These are phyloP conservation scores for Lepidium didymum DNA, from an alignment of 345 rosid species.

Conservation along the genomic window DNA sequence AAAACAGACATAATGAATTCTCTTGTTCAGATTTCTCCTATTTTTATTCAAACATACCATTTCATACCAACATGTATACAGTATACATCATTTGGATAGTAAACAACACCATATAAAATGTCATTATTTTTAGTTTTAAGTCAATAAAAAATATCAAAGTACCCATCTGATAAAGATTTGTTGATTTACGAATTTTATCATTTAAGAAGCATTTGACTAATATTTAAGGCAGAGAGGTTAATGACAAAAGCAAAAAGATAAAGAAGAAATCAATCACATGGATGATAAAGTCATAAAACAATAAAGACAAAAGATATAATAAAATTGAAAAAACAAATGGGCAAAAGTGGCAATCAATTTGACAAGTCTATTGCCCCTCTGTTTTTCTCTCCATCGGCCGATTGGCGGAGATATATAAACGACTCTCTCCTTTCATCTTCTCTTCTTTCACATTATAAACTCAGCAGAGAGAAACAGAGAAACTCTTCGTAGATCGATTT, in stretches of 20 bases:
- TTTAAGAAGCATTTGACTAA: not conserved
- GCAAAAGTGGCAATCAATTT: slow-evolving; percentile 26
- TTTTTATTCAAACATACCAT: not conserved
- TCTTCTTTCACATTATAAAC: not conserved
- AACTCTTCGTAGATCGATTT: not conserved
- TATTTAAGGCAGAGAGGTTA: not conserved
- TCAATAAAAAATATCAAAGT: not conserved
- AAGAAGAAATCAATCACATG: not conserved
- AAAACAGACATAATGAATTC: not conserved
- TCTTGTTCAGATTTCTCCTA: not conserved
- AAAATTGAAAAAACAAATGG: not conserved
- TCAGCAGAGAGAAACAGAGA: not conserved
- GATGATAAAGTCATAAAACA: not conserved
- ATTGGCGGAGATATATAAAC: slow-evolving; percentile 17
- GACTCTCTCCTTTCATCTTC: not conserved
- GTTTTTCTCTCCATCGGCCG: slow-evolving; percentile 15
- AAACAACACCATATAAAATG: no score
- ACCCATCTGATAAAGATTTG: not conserved
- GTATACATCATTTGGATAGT: no score
- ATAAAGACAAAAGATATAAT: not conserved
- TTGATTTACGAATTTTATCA: not conserved
- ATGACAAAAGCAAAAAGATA: not conserved
- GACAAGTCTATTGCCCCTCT: slow-evolving; percentile 35
- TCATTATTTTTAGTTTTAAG: not conserved
- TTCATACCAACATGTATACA: no score